These are phyloP conservation scores for Lagerstroemia speciosa DNA, from an alignment of 345 rosid genomes.

Conservation along the genomic window DNA sequence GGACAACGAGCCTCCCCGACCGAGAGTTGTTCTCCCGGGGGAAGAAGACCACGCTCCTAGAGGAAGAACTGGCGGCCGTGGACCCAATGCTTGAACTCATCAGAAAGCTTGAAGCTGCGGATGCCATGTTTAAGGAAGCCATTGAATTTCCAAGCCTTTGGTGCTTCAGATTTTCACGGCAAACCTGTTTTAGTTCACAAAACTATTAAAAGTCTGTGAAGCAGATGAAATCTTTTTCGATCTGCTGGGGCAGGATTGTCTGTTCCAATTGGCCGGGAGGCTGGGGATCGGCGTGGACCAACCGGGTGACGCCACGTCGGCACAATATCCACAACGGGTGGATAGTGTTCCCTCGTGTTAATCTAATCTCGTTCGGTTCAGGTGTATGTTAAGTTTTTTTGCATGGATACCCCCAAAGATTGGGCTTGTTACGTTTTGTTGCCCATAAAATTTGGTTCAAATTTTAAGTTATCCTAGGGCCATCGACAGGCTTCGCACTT, in stretches of 20 bases:
- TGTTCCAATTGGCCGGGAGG: neutral
- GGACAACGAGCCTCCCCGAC: conserved; percentile 12
- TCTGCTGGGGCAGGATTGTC: conserved; percentile 1
- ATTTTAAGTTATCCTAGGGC: neutral
- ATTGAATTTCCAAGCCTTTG: neutral
- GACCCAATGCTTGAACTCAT: conserved; percentile 9
- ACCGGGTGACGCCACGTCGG: conserved; percentile 9
- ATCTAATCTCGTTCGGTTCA: neutral
- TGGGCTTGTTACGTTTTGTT: neutral
- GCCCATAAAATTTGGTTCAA: neutral
- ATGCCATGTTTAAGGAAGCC: conserved; percentile 19
- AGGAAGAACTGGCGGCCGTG: conserved; percentile 4
- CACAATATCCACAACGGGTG: conserved; percentile 7
- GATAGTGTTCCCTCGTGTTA: conserved; percentile 5
- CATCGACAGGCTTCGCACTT: neutral
- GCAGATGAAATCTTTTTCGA: conserved; percentile 9
- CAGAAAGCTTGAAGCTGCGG: conserved; percentile 13
- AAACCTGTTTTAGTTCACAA: neutral
- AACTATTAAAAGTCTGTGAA: neutral
- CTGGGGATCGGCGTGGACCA: conserved; percentile 18
- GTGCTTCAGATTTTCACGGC: neutral
- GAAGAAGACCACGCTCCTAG: conserved; percentile 14
- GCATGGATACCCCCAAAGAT: neutral
- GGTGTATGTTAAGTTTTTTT: neutral
- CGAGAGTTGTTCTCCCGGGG: conserved; percentile 11